These are phyloP conservation scores for Aurantiochytrium sp. DNA, from an alignment of 108 stramenopile genomes.

Conservation along the genomic window DNA sequence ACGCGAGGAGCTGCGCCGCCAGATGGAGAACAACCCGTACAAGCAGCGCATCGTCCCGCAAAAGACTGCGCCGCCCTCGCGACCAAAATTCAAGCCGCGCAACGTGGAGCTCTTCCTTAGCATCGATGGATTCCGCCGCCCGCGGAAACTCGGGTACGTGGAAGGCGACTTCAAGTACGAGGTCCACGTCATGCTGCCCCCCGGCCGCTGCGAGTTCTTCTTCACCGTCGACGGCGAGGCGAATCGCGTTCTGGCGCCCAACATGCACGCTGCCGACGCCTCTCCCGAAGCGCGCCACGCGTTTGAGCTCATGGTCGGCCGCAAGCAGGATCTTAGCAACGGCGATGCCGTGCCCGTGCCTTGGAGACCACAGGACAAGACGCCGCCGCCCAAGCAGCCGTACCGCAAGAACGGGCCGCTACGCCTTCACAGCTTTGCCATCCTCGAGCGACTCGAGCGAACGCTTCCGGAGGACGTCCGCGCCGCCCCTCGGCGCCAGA, in stretches of 20 bases:
- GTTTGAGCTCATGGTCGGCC: not conserved
- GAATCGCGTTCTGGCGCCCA: not conserved
- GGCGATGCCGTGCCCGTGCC: not conserved
- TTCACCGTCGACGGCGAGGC: not conserved
- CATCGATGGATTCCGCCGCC: not conserved
- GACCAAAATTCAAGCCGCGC: not conserved
- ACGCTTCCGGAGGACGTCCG: not conserved
- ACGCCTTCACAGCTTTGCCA: not conserved
- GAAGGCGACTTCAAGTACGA: constrained; percentile 14
- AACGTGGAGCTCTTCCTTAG: not conserved
- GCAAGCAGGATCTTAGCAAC: not conserved
- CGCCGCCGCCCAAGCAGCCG: not conserved
- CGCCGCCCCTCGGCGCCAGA: not conserved
- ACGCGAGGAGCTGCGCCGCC: not conserved
- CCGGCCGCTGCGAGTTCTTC: constrained; percentile 17
- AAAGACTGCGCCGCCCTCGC: not conserved
- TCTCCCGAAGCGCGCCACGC: not conserved
- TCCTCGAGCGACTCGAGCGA: not conserved
- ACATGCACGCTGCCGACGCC: not conserved
- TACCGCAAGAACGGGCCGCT: not conserved
- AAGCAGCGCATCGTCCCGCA: not conserved
- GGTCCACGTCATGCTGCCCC: not conserved
- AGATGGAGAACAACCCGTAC: not conserved
- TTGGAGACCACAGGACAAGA: not conserved
- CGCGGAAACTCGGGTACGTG: not conserved